Percentiles rank a stretch among this genome's conserved stretches.
phyloP scores from a whole-genome alignment of 169 alveolate genomes.

The Miamiensis avidus region DNA sequence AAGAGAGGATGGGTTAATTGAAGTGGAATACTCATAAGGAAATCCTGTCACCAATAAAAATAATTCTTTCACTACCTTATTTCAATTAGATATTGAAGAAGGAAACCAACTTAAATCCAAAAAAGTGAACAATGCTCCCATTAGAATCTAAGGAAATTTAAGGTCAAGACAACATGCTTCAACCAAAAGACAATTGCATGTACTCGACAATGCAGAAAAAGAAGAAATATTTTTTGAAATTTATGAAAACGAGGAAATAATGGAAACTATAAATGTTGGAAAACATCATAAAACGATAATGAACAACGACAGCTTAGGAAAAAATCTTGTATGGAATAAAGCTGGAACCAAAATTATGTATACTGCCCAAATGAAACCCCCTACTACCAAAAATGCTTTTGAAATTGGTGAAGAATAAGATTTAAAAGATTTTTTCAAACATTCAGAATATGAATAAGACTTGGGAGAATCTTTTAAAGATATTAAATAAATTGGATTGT shows the following conservation, averaged over 20 bases:
- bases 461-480: slow-evolving; percentile 36
- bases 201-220: slow-evolving; percentile 4
- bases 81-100: too few species aligned
- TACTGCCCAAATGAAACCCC: slow-evolving; percentile 13
- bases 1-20: too few species aligned
- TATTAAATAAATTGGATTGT: slow-evolving; percentile 5
- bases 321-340: slow-evolving; percentile 36
- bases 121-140: too few species aligned
- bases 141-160: background rate
- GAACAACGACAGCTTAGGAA: slow-evolving; percentile 32
- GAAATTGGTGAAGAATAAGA: slow-evolving; percentile 1
- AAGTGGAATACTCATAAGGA: too few species aligned
- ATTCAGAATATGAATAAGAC: slow-evolving; percentile 28
- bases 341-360: slow-evolving; percentile 27
- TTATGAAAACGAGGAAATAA: slow-evolving; percentile 20
- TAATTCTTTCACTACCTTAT: too few species aligned
- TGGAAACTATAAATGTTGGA: background rate
- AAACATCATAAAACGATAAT: slow-evolving; percentile 32
- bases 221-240: slow-evolving; percentile 30
- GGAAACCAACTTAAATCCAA: too few species aligned
- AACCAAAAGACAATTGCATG: background rate
- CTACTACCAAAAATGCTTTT: background rate
- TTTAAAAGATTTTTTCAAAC: slow-evolving; percentile 9
- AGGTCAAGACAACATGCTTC: background rate
- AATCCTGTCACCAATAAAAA: too few species aligned